phyloP scores from a whole-genome alignment of 1,284 basidiomycete genomes.

The Trichosporon sp. region DNA sequence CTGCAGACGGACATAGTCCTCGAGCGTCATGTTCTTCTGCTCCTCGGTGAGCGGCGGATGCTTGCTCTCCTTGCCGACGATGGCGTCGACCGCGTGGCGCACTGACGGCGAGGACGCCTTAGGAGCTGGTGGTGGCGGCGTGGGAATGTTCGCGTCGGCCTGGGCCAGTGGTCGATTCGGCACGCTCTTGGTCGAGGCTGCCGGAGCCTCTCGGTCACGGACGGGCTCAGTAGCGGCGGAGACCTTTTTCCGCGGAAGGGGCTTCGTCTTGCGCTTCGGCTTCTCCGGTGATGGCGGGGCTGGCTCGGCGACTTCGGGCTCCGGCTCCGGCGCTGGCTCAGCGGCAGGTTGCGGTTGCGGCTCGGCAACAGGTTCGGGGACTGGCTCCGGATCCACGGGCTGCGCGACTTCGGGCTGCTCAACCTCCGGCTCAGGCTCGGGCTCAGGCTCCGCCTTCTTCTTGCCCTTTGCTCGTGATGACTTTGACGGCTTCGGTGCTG shows the following conservation, averaged over 20 bases:
- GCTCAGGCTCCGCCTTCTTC: slow-evolving; percentile 4
- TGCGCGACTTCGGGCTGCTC: slow-evolving; percentile 5
- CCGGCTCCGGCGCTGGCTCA: slow-evolving; percentile 5
- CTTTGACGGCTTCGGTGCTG: background rate
- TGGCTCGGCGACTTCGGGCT: slow-evolving; percentile 1
- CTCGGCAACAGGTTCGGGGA: slow-evolving; percentile 6
- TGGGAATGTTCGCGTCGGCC: slow-evolving; percentile 33
- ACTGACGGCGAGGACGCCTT: slow-evolving; percentile 10
- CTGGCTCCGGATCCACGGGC: slow-evolving; percentile 9
- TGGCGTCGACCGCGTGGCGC: slow-evolving; percentile 9
- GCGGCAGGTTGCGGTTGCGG: background rate
- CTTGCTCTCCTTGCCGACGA: slow-evolving; percentile 11
- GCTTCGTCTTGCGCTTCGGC: slow-evolving; percentile 15
- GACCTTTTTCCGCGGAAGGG: slow-evolving; percentile 12
- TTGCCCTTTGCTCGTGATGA: background rate
- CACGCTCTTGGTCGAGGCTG: background rate
- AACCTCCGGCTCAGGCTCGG: background rate
- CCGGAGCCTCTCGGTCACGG: background rate
- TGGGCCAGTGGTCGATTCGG: slow-evolving; percentile 18
- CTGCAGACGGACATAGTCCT: slow-evolving; percentile 17
- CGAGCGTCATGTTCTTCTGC: slow-evolving; percentile 16
- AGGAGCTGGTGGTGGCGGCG: slow-evolving; percentile 4
- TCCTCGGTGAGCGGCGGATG: slow-evolving; percentile 4
- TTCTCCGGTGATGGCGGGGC: background rate
- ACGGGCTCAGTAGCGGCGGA: background rate